Evolutionary conservation across 1,139 yeast species (phyloP), one percentile per base, ranked within the genome.

Genomic region (Trichomonascaceae sp.): DNA sequence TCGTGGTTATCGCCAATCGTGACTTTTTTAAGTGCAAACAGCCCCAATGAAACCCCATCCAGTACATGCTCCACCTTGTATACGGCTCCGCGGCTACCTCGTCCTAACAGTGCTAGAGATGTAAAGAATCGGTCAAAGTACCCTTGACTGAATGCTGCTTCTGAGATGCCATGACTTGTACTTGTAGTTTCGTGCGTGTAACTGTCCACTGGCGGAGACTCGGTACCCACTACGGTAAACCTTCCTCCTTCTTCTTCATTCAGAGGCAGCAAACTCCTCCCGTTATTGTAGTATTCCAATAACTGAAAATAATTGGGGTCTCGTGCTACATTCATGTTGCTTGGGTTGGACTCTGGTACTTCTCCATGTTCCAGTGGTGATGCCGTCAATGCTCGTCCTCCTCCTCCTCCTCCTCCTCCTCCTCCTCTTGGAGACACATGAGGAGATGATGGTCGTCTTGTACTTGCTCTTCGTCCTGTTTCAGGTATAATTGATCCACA

Each of bases 21-120:
- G 4, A 85, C 81, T 44, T 85, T 73, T 47, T 85, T 85, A 33
- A 84, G 62, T 0, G 95, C 94, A 62, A 79, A 85, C 0, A 71
- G 62, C 0, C 96, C 96, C 26, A 85, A 53, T 14, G 76, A 67
- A 17, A 76, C 67, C 5, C 76, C 76, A 43, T 80, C 77, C 22
- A 85, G 64, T 15, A 71, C 67, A 52, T 85, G 96, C 38, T 75
- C 80, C 5, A 85, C 96, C 47, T 82, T 72, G 49, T 71, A 78
- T 3, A 85, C 95, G 20, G 78, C 73, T 0, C 93, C 93, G 41
- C 82, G 71, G 5, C 93, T 80, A 0, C 95, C 96, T 27, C 77
- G 67, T 0, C 95, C 95, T 18, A 84, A 57, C 2, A 65, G 51
- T 2, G 60, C 55, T 27, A 65, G 51, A 14, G 64, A 60, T 26